These are phyloP conservation scores for Ascobolus immersus DNA, from an alignment of 495 filamentous ascomycete species.

Conservation along the genomic window DNA sequence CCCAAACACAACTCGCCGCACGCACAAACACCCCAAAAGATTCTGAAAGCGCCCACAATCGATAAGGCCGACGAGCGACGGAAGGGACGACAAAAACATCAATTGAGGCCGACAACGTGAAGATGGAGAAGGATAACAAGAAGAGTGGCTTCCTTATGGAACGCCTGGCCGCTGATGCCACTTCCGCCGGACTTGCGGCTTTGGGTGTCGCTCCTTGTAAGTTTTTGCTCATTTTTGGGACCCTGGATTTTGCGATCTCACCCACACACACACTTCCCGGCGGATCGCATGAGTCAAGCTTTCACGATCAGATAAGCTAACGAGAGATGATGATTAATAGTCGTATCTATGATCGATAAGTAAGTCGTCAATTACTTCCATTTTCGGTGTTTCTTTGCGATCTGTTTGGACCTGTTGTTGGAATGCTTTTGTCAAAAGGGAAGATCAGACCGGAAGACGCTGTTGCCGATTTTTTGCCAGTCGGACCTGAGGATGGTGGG, in stretches of 20 bases:
- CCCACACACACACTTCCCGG: too few relatives aligned
- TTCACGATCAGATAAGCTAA: not conserved
- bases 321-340: not conserved
- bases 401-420: too few relatives aligned
- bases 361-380: not conserved
- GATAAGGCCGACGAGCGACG: too few relatives aligned
- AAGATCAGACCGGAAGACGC: not conserved
- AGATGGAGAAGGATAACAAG: constrained; percentile 4
- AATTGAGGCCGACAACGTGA: too few relatives aligned
- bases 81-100: too few relatives aligned
- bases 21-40: too few relatives aligned
- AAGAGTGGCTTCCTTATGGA: too few relatives aligned
- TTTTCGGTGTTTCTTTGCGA: not conserved
- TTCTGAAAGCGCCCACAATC: too few relatives aligned
- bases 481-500: too few relatives aligned
- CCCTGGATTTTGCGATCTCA: not conserved
- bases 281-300: too few relatives aligned
- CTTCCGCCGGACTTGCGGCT: constrained; percentile 53
- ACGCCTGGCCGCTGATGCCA: constrained; percentile 38
- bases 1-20: too few relatives aligned
- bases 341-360: not conserved
- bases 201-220: constrained; percentile 45
- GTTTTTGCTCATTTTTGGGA: not conserved
- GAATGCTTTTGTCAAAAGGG: too few relatives aligned
- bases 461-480: not conserved